Evolutionary conservation across 2,329 filamentous ascomycete species (phyloP).

Genomic region (Chalaropsis ovoidea): DNA sequence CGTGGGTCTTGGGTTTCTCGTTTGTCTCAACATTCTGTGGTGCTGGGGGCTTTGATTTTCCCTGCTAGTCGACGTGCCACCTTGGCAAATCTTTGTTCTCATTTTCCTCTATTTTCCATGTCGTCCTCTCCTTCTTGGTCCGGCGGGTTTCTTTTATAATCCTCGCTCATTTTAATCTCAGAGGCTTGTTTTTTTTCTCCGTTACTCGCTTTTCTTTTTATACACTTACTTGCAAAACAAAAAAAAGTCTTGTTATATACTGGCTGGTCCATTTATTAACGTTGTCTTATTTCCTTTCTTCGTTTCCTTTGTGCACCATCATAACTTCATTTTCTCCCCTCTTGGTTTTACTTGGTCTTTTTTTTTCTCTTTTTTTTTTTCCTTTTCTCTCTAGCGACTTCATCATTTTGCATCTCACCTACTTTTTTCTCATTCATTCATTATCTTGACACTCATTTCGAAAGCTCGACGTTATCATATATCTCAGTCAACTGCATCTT

Average conservation of each 20-base stretch:
- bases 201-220: conserved; percentile 18
- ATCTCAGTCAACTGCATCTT: background rate
- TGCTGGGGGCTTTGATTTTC: conserved; percentile 5
- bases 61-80: conserved; percentile 9
- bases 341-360: conserved; percentile 8
- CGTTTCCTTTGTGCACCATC: conserved; percentile 1
- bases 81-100: conserved; percentile 13
- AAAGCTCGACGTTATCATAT: background rate
- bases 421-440: background rate
- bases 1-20: background rate
- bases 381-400: background rate
- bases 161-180: background rate
- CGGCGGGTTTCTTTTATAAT: conserved; percentile 6
- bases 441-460: background rate
- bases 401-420: no score
- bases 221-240: background rate
- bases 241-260: background rate
- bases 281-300: background rate
- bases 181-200: background rate
- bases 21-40: conserved; percentile 2
- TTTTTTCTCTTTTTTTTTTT: conserved; percentile 3
- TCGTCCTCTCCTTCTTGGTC: background rate
- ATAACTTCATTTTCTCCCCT: conserved; percentile 7
- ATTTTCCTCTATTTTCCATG: conserved; percentile 20
- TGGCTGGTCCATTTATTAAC: conserved; percentile 17